Conservation (phyloP, 345 rosid species). For the Crucihimalaya himalaica region DNA sequence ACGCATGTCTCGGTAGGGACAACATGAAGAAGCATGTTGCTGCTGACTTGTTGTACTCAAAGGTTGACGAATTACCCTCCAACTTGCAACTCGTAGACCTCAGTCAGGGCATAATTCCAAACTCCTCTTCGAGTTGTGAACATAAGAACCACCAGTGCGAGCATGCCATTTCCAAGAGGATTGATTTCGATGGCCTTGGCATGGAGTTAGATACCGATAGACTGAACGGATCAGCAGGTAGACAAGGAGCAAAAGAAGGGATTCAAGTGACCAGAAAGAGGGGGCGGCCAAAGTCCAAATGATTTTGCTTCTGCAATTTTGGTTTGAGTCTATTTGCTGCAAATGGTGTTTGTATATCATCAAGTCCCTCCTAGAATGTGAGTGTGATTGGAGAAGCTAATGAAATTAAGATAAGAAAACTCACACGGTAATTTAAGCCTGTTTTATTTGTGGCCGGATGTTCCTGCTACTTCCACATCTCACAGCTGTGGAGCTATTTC, state of each 20-base stretch:
- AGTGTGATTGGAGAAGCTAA: neutral
- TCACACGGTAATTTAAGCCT: neutral
- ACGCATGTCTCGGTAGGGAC: constrained; percentile 51
- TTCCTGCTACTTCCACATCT: neutral
- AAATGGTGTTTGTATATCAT: neutral
- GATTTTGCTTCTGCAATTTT: constrained; percentile 8
- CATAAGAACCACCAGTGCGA: neutral
- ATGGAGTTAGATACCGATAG: constrained; percentile 7
- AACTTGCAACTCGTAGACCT: constrained; percentile 59
- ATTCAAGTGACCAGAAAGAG: constrained; percentile 30
- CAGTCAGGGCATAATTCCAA: constrained; percentile 69
- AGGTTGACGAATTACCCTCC: constrained; percentile 68
- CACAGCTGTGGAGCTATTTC: neutral
- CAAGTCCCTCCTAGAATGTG: neutral
- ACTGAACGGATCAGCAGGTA: neutral
- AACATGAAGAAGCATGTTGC: constrained; percentile 75
- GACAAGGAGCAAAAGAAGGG: constrained; percentile 16
- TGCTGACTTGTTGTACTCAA: constrained; percentile 67
- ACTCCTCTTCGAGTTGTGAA: constrained; percentile 50
- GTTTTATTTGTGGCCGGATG: neutral
- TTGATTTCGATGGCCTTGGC: constrained; percentile 7
- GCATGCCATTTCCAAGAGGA: constrained; percentile 6
- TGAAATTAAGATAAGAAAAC: neutral
- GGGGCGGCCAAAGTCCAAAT: constrained; percentile 37
- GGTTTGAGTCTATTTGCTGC: neutral